Evolutionary conservation across 192 early-diverging fungal species (phyloP), one percentile per base, ranked within the genome.

Genomic region (Diversispora eburnea): DNA sequence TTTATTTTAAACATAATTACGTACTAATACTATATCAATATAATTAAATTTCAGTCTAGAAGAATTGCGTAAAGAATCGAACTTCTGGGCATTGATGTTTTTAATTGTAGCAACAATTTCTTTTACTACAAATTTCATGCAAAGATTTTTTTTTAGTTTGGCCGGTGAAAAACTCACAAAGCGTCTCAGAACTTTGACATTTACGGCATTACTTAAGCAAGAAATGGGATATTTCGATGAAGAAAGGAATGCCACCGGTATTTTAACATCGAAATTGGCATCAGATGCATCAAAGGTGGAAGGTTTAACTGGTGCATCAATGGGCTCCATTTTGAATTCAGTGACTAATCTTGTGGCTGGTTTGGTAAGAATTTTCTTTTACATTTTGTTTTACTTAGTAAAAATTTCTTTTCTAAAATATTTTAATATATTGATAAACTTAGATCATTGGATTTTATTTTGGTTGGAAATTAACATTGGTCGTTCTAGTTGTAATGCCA

Each of bases 141-240:
- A 78, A 8, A 72, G 76, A 59, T 10, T 20, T 15, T 75, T 83
- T 58, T 89, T 91, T 75, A 87, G 84, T 48, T 78, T 86, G 65
- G 89, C 77, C 19, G 80, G 67, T 48, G 75, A 81, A 42, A 73
- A 75, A 47, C 33, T 81, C 17, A 82, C 82, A 52, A 85, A 84
- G 60, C 76, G 84, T 1, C 78, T 93, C 20, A 88, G 95, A 48
- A 82, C 80, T 63, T 73, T 81, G 22, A 81, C 84, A 8, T 95
- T 96, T 82, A 67, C 80, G 2, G 79, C 92, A 8, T 87, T 95
- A 75, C 73, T 96, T 69, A 81, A 87, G 12, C 95, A 98, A 80
- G 92, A 96, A 61, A 90, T 93, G 47, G 92, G 77, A 12, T 97
- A 84, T 84, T 97, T 94, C 82, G 95, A 97, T 79, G 76, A 86